A percentile compares a stretch with the other conserved stretches of the same genome.
Evolutionary conservation across 345 rosid genomes (phyloP).

Genomic region (Salix exigua): DNA sequence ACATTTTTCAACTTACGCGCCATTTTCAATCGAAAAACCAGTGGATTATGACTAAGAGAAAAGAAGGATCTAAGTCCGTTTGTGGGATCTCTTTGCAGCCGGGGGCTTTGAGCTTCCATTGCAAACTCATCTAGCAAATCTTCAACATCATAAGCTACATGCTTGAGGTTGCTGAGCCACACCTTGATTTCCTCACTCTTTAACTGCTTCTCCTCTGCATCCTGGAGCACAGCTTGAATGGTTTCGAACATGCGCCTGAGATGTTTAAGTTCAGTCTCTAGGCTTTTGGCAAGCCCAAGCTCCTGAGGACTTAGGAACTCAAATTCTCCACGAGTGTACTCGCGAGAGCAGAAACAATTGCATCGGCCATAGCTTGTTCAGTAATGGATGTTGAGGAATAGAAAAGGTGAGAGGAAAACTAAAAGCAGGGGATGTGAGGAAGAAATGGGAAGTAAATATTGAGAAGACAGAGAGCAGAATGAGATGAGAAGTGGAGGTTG

Average conservation of each 20-base stretch:
- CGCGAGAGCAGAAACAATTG: slow-evolving; percentile 4
- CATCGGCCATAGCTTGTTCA: not conserved
- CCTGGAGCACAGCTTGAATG: slow-evolving; percentile 7
- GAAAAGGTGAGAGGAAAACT: no score
- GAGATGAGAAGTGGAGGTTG: no score
- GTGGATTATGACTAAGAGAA: not conserved
- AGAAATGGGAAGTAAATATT: no score
- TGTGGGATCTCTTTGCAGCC: not conserved
- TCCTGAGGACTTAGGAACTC: not conserved
- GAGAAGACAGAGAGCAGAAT: no score
- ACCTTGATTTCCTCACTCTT: not conserved
- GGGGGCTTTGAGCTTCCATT: not conserved
- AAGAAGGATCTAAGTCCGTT: not conserved
- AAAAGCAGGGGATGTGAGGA: no score
- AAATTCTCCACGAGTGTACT: not conserved
- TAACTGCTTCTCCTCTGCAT: slow-evolving; percentile 16
- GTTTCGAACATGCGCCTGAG: not conserved
- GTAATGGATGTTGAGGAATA: not conserved
- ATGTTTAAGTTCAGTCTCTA: not conserved
- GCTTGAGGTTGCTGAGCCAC: slow-evolving; percentile 5
- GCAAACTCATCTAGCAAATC: slow-evolving; percentile 7
- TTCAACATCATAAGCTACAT: slow-evolving; percentile 9
- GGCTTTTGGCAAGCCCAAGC: not conserved
- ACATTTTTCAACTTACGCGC: not conserved
- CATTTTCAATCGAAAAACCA: not conserved